phyloP scores from a whole-genome alignment of 345 rosid species.

The Physaria fendleri region DNA sequence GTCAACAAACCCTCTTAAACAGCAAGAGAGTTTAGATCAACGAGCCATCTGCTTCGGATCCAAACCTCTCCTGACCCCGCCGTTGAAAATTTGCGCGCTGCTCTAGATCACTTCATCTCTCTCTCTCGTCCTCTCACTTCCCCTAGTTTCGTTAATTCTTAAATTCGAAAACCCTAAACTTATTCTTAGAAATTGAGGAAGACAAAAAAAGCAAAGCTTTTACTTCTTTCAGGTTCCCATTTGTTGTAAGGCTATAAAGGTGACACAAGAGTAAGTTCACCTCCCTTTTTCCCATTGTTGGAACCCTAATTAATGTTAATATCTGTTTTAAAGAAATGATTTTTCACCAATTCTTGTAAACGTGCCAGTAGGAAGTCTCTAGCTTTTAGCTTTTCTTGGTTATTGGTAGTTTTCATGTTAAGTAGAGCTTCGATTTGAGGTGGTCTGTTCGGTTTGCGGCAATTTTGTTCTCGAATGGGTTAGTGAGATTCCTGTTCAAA shows the following conservation, averaged over 20 bases:
- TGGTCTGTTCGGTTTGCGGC: constrained; percentile 4
- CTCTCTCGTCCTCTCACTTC: constrained; percentile 23
- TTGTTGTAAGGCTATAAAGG: constrained; percentile 10
- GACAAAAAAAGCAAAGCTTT: constrained; percentile 30
- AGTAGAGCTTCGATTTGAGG: constrained; percentile 14
- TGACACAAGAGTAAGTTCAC: constrained; percentile 34
- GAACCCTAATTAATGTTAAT: constrained; percentile 39
- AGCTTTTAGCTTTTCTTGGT: background rate
- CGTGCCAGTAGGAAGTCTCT: constrained; percentile 1
- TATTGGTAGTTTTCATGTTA: background rate
- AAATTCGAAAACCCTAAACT: constrained; percentile 35
- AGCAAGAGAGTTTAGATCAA: constrained; percentile 2
- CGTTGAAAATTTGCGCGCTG: constrained; percentile 52
- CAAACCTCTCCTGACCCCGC: constrained; percentile 37
- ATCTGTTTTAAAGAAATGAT: background rate
- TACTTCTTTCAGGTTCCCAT: constrained; percentile 22
- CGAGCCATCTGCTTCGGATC: constrained; percentile 25
- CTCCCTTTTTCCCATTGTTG: constrained; percentile 8
- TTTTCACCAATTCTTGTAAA: background rate
- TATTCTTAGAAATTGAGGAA: constrained; percentile 15
- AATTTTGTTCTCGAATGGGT: constrained; percentile 30
- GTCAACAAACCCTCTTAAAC: background rate
- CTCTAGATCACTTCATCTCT: constrained; percentile 41
- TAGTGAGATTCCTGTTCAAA: constrained; percentile 2
- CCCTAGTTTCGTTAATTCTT: constrained; percentile 19